Percentiles rank a stretch among this genome's conserved stretches.
Evolutionary conservation across 2,329 filamentous ascomycete species (phyloP).

Genomic region (Aurifilum marmelostoma): DNA sequence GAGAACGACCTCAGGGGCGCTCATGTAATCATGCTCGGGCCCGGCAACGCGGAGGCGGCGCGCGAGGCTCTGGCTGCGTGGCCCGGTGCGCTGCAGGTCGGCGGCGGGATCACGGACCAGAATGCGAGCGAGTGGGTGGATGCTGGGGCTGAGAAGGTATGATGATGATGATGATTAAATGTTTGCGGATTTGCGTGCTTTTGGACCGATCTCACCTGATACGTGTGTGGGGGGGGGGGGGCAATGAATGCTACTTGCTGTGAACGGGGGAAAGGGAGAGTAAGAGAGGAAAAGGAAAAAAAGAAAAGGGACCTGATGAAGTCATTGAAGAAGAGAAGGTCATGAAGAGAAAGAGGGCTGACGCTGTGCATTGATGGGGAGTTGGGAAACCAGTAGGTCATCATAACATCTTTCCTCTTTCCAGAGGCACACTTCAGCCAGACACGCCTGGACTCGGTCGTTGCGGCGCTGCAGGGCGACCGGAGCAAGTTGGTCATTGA

Average conservation of each 20-base stretch:
- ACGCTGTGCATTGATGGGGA: background rate
- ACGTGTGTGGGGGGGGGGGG: too few species aligned
- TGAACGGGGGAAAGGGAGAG: background rate
- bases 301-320: background rate
- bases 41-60: constrained; percentile 81
- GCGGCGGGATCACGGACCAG: constrained; percentile 85
- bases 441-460: constrained; percentile 72
- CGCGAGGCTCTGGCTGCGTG: constrained; percentile 76
- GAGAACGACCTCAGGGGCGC: constrained; percentile 75
- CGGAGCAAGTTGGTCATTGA: constrained; percentile 88
- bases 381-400: constrained; percentile 66
- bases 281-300: too few species aligned
- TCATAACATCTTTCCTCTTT: constrained; percentile 95
- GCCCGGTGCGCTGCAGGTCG: constrained; percentile 82
- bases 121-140: constrained; percentile 89
- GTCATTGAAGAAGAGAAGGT: background rate
- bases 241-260: background rate
- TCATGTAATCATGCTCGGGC: constrained; percentile 96
- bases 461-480: constrained; percentile 73
- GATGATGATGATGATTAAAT: constrained; percentile 19
- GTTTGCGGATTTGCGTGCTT: background rate
- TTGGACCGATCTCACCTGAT: background rate
- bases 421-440: constrained; percentile 81
- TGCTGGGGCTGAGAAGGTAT: constrained; percentile 84
- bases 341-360: background rate